Base-by-base conservation (phyloP, 2,329 filamentous ascomycete genomes). In the Cercospora sojina region DNA sequence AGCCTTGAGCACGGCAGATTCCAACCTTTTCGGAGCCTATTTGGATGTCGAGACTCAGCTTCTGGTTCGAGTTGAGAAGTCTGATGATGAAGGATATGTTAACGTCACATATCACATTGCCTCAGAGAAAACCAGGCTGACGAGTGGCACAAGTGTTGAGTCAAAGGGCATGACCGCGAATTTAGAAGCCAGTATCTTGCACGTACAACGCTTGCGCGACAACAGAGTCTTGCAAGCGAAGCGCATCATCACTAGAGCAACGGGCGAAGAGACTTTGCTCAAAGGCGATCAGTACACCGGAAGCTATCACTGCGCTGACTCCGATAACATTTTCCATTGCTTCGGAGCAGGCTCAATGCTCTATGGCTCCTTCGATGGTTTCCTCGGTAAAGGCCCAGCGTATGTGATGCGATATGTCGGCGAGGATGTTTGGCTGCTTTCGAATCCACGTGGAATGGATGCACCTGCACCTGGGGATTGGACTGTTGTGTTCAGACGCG, bases 361-460 rank as follows among this genome's bases (percentile, higher is more conserved):
- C n/a, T 82, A 82, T 64, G 81, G 79, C 6, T 71, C 73, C 1
- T 82, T 83, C 65, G 75, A 79, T 61, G 81, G 81, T 5, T 82
- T 75, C 62, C 70, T 83, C 3, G 81, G 81, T 1, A 71, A 71
- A 13, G 80, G 81, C 2, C 76, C 79, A 1, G 70, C 73, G 3
- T 76, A 78, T 59, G 64, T 78, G 2, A 80, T 83, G 76, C 70
- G 72, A 12, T 76, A 77, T 32, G 62, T 83, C 5, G 80, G 79
- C 2, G 71, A 77, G 35, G 77, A 82, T 68, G 73, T 82, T 3
- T 83, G 79, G 77, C 67, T 68, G 0, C 69, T 83, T 25, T 73
- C 74, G 0, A 79, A 78, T 65, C 78, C 79, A 4, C 72, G 81
- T 55, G 78, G 78, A 10, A 68, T 83, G 64, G 81, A 83, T 69